Percentiles rank a stretch among this genome's conserved stretches.
Conservation (phyloP, 2,329 filamentous ascomycete species). For the Penicillium sp. region DNA sequence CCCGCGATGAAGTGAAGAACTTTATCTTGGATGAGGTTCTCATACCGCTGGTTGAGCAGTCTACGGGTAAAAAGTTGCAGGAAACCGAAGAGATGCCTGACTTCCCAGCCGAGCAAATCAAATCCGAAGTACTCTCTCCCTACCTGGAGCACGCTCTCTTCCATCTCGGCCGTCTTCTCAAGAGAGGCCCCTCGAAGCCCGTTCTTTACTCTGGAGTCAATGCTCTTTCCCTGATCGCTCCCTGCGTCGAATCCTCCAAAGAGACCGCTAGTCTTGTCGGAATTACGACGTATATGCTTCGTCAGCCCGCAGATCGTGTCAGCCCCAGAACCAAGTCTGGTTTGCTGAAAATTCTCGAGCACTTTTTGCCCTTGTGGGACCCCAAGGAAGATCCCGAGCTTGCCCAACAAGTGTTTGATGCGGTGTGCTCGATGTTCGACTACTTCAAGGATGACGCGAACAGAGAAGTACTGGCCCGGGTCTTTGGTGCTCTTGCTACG, state of each 20-base stretch:
- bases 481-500: conserved; percentile 68
- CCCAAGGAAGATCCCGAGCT: conserved; percentile 57
- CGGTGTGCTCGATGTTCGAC: conserved; percentile 77
- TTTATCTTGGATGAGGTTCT: conserved; percentile 75
- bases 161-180: conserved; percentile 52
- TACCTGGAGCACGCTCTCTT: conserved; percentile 66
- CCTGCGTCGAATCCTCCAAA: conserved; percentile 61
- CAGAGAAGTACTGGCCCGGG: conserved; percentile 68
- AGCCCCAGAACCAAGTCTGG: conserved; percentile 79
- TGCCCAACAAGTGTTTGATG: conserved; percentile 66
- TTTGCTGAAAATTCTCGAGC: conserved; percentile 74
- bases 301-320: conserved; percentile 79
- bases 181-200: conserved; percentile 64
- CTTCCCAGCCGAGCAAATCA: conserved; percentile 41
- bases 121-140: conserved; percentile 43
- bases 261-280: conserved; percentile 74
- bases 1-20: conserved; percentile 81
- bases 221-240: conserved; percentile 72
- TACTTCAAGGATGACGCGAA: conserved; percentile 83
- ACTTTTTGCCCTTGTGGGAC: conserved; percentile 69
- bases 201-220: conserved; percentile 77
- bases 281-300: conserved; percentile 76
- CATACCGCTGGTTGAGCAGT: conserved; percentile 63
- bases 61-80: conserved; percentile 52
- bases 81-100: conserved; percentile 48